Evolutionary conservation across 345 rosid genomes (phyloP), one percentile per base, ranked within the genome.

Genomic region (Lagerstroemia speciosa): DNA sequence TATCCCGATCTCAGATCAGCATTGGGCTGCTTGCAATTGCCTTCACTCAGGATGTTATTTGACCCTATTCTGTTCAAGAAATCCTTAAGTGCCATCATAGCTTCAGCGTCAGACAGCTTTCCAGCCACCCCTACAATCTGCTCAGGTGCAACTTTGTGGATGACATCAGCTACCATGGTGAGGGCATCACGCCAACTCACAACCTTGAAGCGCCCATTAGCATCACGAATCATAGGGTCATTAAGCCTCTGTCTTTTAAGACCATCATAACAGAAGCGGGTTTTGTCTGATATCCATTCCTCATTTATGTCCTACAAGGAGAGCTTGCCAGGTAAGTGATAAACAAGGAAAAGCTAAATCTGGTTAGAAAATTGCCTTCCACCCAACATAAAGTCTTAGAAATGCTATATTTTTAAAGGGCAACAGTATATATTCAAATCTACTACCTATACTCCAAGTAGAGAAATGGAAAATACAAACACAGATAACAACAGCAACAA

Each of bases 251-350:
- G 99, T 78, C 99, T 87, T 84, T 95, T 95, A 74, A 95, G 77
- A 74, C 99, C 99, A 73, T 95, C 99, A 78, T 92, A 95, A 69
- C 86, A 80, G 73, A 95, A 95, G 46, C 99, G 83, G 30, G 98
- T 95, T 81, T 95, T 95, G 74, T 95, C 99, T 62, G 99, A 95
- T 80, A 95, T 92, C 99, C 99, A 95, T 74, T 95, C 99, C 79
- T 95, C 98, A 75, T 95, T 95, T 69, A 95, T 88, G 58, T 95
- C 99, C 99, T 95, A 87, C 70, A 78, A 82, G 31, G 80, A n/a
- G n/a, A 32, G 57, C 67, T n/a, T 12, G 9, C 15, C 26, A 50
- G 41, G 43, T 30, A 20, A 67, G 60, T 22, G n/a, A 46, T 67
- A 67, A 67, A 67, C 40, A 19, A 41, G 43, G 63, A n/a, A 50